Base-by-base conservation (phyloP, 2,329 filamentous ascomycete species). In the Cordyceps javanica region DNA sequence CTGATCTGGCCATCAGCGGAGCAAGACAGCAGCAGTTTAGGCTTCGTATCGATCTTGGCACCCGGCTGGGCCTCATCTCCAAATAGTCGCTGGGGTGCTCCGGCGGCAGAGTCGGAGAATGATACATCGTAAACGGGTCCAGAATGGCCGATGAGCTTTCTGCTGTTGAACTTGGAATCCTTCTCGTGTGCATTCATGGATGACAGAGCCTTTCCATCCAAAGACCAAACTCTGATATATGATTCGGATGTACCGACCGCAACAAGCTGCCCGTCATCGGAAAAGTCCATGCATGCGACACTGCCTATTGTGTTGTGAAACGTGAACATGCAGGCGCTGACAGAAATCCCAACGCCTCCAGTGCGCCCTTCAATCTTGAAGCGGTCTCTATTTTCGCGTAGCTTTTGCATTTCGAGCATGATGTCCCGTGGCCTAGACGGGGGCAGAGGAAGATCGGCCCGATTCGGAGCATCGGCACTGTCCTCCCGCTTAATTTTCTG, bases 251-350 rank as follows among this genome's bases (percentile, higher is more conserved):
- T 96, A 28, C 94, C 95, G 23, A 87, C 89, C 25, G 94, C 94
- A 38, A 94, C 90, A 28, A 97, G 82, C 62, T 87, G 82, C 61
- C 90, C 88, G 68, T 99, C 94, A 55, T 93, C 89, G 0, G 93
- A 97, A 68, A 99, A 97, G 67, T 97, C 93, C 69, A 97, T 85
- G 68, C 90, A 96, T n/a, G 90, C 91, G 59, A 96, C 82, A 57
- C 90, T 89, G 72, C 96, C 91, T 62, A 91, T 87, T 0, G 90
- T 96, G 72, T 99, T 99, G 77, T 99, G 94, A 68, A 97, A 96
- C 0, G 94, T 99, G 70, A 95, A 97, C 89, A 97, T 97, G 77
- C 90, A 94, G 25, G 95, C 87, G 66, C 91, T 96, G 60, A 97
- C 80, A 26, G 87, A 86, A 56, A 91, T 85, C 14, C 92, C 91